Conservation (phyloP, 2,329 filamentous ascomycete species). For the Septoria petroselini region DNA sequence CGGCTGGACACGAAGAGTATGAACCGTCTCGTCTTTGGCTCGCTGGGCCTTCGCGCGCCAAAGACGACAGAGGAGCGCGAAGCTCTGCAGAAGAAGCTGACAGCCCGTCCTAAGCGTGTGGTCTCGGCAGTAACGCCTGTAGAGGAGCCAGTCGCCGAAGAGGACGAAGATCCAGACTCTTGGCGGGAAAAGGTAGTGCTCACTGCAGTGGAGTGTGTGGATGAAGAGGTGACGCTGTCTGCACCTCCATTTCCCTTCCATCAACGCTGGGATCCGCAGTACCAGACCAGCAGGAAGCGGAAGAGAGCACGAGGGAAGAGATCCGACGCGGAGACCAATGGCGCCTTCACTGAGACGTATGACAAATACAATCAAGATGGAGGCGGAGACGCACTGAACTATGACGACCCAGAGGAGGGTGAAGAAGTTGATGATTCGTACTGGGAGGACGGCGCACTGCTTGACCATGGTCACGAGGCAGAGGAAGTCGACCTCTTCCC, state of each 20-base stretch:
- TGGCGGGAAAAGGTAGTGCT: conserved; percentile 75
- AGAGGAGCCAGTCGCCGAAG: conserved; percentile 18
- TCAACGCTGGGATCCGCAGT: conserved; percentile 77
- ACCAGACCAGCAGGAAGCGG: conserved; percentile 47
- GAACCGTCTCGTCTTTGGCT: conserved; percentile 67
- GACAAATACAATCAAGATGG: conserved; percentile 40
- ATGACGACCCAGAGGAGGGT: conserved; percentile 43
- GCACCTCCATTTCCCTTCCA: conserved; percentile 85
- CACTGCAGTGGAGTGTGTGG: conserved; percentile 77
- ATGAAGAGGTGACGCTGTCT: conserved; percentile 64
- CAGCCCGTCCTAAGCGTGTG: conserved; percentile 26
- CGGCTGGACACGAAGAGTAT: conserved; percentile 60
- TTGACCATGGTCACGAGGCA: conserved; percentile 26
- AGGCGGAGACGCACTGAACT: conserved; percentile 39
- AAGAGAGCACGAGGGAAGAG: conserved; percentile 54
- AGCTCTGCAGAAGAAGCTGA: conserved; percentile 56
- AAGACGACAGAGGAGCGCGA: conserved; percentile 67
- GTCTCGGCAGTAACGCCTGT: conserved; percentile 26
- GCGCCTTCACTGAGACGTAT: conserved; percentile 40
- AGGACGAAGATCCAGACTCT: conserved; percentile 53
- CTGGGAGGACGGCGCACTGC: conserved; percentile 32
- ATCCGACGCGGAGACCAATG: conserved; percentile 40
- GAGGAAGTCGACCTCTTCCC: conserved; percentile 59
- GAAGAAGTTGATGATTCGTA: conserved; percentile 31
- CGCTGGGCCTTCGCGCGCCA: conserved; percentile 66